phyloP scores from a whole-genome alignment of 192 early-diverging fungal species.

The Haplosporangium gracile region DNA sequence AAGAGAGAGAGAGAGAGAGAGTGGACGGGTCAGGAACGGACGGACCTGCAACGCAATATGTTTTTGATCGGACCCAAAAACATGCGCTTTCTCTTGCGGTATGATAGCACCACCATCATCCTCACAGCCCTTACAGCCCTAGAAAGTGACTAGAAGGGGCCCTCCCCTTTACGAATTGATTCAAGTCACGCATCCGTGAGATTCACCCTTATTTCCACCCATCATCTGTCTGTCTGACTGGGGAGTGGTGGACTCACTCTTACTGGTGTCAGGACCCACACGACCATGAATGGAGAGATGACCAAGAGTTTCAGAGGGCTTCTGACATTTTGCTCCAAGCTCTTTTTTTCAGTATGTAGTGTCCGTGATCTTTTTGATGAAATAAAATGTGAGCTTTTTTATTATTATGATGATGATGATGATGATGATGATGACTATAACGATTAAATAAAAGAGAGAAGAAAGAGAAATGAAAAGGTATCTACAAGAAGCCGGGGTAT shows the following conservation, averaged over 20 bases:
- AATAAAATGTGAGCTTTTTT: neutral
- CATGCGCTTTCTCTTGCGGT: too few species aligned
- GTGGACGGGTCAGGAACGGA: neutral
- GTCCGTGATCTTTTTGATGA: neutral
- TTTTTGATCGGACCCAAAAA: neutral
- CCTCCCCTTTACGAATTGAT: too few species aligned
- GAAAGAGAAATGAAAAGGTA: neutral
- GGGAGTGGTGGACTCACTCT: too few species aligned
- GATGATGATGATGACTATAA: neutral
- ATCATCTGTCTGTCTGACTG: too few species aligned
- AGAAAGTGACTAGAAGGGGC: too few species aligned
- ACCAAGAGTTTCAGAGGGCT: too few species aligned
- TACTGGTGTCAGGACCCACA: too few species aligned
- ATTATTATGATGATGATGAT: neutral
- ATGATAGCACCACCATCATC: too few species aligned
- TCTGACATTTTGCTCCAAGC: neutral
- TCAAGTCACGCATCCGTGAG: too few species aligned
- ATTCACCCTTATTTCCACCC: too few species aligned
- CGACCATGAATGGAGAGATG: too few species aligned
- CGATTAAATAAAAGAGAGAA: neutral
- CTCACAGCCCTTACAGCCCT: too few species aligned
- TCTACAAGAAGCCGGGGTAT: slow-evolving; percentile 1
- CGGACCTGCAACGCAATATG: neutral
- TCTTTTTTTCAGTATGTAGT: neutral
- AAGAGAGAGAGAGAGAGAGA: neutral